A percentile compares a stretch with the other conserved stretches of the same genome.
Evolutionary conservation across 805 yeast genomes (phyloP).

Genomic region (Candida michaelii): DNA sequence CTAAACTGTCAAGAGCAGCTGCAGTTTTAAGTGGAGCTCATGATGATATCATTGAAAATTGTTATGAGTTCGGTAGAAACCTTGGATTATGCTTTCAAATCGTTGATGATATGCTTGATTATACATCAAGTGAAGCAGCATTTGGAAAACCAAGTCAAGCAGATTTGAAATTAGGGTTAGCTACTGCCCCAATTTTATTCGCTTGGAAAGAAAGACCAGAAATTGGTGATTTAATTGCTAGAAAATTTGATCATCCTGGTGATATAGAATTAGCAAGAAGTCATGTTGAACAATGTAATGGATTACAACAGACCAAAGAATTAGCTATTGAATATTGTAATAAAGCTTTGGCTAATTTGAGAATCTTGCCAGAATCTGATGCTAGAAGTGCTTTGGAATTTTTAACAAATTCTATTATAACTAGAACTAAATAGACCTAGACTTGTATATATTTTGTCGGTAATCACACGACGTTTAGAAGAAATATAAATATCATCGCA

Average conservation of each 20-base stretch:
- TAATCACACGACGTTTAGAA: no score
- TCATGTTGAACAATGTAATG: constrained; percentile 69
- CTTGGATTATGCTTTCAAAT: constrained; percentile 94
- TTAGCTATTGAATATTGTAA: constrained; percentile 79
- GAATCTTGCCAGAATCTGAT: constrained; percentile 81
- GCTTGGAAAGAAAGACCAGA: constrained; percentile 92
- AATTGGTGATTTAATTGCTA: constrained; percentile 76
- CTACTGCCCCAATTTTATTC: constrained; percentile 92
- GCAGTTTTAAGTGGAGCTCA: constrained; percentile 89
- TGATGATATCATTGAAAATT: constrained; percentile 71
- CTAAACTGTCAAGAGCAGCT: constrained; percentile 89
- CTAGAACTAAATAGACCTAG: constrained; percentile 68
- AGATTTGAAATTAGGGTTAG: constrained; percentile 88
- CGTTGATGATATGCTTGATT: constrained; percentile 94
- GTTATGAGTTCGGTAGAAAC: constrained; percentile 90
- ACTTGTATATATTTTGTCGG: constrained; percentile 7
- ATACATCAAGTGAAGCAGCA: constrained; percentile 79
- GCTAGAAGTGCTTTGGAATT: constrained; percentile 85
- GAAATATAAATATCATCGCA: constrained; percentile 5
- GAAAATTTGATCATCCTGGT: constrained; percentile 78
- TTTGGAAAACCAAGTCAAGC: constrained; percentile 97
- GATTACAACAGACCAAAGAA: constrained; percentile 71
- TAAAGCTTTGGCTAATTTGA: constrained; percentile 69
- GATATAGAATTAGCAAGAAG: constrained; percentile 81
- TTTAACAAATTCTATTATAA: constrained; percentile 77